Percentiles rank a stretch among this genome's conserved stretches.
These are phyloP conservation scores for Yamagishiella unicocca DNA, from an alignment of 139 green algal species.

Conservation along the genomic window DNA sequence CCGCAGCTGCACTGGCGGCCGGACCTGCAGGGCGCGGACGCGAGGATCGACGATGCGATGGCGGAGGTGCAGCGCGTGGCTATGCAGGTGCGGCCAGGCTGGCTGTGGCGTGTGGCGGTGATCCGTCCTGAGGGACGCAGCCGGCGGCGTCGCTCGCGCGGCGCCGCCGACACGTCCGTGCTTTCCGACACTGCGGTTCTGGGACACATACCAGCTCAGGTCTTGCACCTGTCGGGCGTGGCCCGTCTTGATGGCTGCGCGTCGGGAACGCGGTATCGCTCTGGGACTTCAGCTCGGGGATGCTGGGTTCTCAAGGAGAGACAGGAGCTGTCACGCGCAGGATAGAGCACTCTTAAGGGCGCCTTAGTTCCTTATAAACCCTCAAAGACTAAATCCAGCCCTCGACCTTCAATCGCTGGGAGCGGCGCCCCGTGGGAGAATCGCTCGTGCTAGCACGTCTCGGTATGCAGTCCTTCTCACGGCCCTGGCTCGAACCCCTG, in stretches of 20 bases:
- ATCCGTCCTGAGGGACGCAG: neutral
- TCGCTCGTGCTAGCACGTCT: too few relatives aligned
- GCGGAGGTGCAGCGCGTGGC: conserved; percentile 27
- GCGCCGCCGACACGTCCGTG: too few relatives aligned
- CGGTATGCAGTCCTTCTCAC: too few relatives aligned
- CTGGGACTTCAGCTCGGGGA: too few relatives aligned
- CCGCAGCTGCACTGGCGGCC: neutral
- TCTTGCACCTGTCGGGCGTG: neutral
- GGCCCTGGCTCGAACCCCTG: too few relatives aligned
- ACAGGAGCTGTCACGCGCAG: too few relatives aligned
- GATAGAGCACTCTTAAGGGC: too few relatives aligned
- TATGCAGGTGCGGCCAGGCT: neutral
- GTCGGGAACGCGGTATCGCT: too few relatives aligned
- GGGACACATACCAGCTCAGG: neutral
- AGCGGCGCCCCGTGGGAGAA: neutral
- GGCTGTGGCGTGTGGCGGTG: neutral
- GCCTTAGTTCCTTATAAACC: too few relatives aligned
- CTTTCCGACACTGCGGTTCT: too few relatives aligned
- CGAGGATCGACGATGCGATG: conserved; percentile 28
- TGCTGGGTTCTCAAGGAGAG: too few relatives aligned
- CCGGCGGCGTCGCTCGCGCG: neutral
- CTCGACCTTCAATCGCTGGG: neutral
- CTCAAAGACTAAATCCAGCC: neutral
- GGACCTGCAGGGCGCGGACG: conserved; percentile 8
- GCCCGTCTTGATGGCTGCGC: too few relatives aligned